Base-by-base conservation (phyloP, 2,329 filamentous ascomycete genomes). In the Davidsoniella australis region DNA sequence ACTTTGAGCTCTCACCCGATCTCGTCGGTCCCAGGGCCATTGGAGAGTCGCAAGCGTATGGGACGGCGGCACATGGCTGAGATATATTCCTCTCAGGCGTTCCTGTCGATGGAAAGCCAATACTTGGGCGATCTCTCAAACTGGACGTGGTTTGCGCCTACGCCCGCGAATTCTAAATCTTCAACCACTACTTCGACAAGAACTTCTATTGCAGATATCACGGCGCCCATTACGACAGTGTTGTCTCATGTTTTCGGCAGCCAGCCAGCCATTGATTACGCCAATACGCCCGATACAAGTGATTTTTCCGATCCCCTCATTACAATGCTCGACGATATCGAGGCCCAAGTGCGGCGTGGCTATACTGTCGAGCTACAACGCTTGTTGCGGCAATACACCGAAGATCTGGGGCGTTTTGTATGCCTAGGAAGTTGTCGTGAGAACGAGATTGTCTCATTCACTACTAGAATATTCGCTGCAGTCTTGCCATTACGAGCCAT, bases 51-150 rank as follows among this genome's bases (percentile, higher is more conserved):
- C 26, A 71, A 70, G 26, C 67, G 73, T 5, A 56, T 70, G 17
- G 71, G 72, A 36, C 74, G 67, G 58, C 68, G 74, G 49, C 68
- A 67, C 47, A 73, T 77, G 66, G 71, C 68, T 17, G 72, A 67
- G 47, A 59, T 73, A 51, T 64, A 63, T 49, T 58, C 63, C 16
- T 58, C 64, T 29, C 64, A 66, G 26, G 54, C 61, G 33, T 55
- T 56, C 10, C 56, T 68, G 67, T 61, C 62, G 0, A 57, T 67
- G 67, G 62, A 62, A 0, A 57, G 68, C 18, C 58, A 63, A 4
- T 61, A 59, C 42, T 56, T 64, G 1, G 55, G 63, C 3, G 67
- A 72, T 43, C 55, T 71, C 40, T 64, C 64, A 3, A 60, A 67
- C 48, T 73, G 71, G 70, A 63, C 64, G 43, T 78, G 74, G 74